Percentiles rank a stretch among this genome's conserved stretches.
Evolutionary conservation across 2,329 filamentous ascomycete species (phyloP).

Genomic region (Sarocladium kiliense): DNA sequence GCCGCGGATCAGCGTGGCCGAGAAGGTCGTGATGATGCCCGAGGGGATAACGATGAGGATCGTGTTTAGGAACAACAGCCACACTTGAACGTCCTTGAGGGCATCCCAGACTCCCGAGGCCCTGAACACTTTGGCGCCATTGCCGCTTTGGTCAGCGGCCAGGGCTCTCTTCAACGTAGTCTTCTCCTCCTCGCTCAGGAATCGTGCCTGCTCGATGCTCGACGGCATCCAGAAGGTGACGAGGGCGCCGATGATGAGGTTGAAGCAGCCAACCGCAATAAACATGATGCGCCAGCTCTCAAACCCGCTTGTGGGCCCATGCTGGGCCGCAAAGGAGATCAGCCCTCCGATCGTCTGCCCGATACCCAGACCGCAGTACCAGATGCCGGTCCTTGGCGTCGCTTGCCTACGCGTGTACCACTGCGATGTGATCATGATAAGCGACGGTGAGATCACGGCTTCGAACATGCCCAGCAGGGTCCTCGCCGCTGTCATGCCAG

Average conservation of each 20-base stretch:
- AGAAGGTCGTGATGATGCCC: slow-evolving; percentile 24
- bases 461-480: slow-evolving; percentile 43
- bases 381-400: slow-evolving; percentile 22
- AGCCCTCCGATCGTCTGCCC: slow-evolving; percentile 23
- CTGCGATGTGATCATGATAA: slow-evolving; percentile 40
- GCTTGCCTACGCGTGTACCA: slow-evolving; percentile 39
- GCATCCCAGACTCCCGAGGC: slow-evolving; percentile 35
- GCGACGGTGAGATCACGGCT: slow-evolving; percentile 42
- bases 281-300: slow-evolving; percentile 43
- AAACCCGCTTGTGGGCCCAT: slow-evolving; percentile 23
- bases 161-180: slow-evolving; percentile 54
- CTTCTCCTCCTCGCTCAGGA: slow-evolving; percentile 23
- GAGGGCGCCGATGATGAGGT: slow-evolving; percentile 32
- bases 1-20: slow-evolving; percentile 12
- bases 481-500: slow-evolving; percentile 34
- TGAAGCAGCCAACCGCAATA: slow-evolving; percentile 43
- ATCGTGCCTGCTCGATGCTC: slow-evolving; percentile 42
- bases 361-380: slow-evolving; percentile 24
- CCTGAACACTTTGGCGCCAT: slow-evolving; percentile 36
- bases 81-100: slow-evolving; percentile 24
- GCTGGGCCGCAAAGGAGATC: slow-evolving; percentile 28
- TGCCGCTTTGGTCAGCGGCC: slow-evolving; percentile 36
- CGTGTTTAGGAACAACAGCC: slow-evolving; percentile 13
- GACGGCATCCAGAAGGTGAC: slow-evolving; percentile 43
- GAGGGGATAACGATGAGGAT: slow-evolving; percentile 13